Percentiles rank a stretch among this genome's conserved stretches.
phyloP scores from a whole-genome alignment of 345 rosid species.

The Salix purpurea region DNA sequence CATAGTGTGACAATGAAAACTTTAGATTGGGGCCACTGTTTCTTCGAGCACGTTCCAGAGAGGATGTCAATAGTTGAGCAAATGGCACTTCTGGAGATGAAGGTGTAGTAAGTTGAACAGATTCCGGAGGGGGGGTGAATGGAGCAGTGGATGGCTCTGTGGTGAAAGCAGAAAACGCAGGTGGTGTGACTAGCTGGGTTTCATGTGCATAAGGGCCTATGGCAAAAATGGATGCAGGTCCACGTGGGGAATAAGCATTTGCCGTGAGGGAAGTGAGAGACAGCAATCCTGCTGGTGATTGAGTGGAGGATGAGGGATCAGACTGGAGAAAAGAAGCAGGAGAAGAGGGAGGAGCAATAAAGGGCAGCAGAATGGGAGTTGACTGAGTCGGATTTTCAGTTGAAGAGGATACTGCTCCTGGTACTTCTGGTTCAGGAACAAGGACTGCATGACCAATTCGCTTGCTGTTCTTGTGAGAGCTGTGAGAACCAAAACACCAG shows the following conservation, averaged over 20 bases:
- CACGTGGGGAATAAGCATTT: slow-evolving; percentile 55
- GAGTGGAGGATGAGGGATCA: slow-evolving; percentile 72
- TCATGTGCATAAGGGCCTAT: slow-evolving; percentile 92
- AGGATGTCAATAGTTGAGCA: slow-evolving; percentile 84
- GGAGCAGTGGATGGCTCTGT: slow-evolving; percentile 95
- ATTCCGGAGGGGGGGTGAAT: slow-evolving; percentile 86
- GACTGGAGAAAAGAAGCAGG: slow-evolving; percentile 89
- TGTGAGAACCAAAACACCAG: slow-evolving; percentile 78
- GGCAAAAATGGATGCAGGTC: slow-evolving; percentile 68
- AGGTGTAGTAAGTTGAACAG: slow-evolving; percentile 76
- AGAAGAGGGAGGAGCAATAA: slow-evolving; percentile 93
- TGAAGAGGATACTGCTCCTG: slow-evolving; percentile 36
- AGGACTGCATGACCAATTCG: slow-evolving; percentile 80
- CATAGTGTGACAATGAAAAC: slow-evolving; percentile 60
- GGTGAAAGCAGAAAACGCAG: slow-evolving; percentile 80
- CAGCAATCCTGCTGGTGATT: slow-evolving; percentile 62
- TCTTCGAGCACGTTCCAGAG: slow-evolving; percentile 76
- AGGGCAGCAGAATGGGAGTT: slow-evolving; percentile 51
- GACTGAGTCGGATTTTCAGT: slow-evolving; percentile 41
- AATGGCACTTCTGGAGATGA: slow-evolving; percentile 96
- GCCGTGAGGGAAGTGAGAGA: slow-evolving; percentile 52
- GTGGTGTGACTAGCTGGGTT: slow-evolving; percentile 94
- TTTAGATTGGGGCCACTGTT: slow-evolving; percentile 54
- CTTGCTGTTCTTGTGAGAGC: slow-evolving; percentile 64
- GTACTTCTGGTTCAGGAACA: slow-evolving; percentile 53